Conservation (phyloP, 2,329 filamentous ascomycete species). For the Raffaelea albimanens region DNA sequence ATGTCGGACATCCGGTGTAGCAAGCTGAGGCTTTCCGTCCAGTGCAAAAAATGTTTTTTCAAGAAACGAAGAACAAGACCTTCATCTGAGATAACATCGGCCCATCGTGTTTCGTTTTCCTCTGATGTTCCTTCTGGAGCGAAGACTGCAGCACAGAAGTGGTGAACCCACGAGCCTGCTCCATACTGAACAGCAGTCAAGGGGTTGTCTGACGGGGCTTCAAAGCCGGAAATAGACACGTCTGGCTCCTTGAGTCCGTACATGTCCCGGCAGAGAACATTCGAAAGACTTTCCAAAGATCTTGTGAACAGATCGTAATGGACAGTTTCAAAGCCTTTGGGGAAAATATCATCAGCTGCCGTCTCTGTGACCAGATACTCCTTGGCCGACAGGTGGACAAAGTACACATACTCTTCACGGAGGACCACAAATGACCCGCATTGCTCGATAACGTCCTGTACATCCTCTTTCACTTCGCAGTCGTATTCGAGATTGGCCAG, state of each 20-base stretch:
- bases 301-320: slow-evolving; percentile 14
- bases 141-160: too few species aligned
- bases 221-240: too few species aligned
- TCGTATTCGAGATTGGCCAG: too few species aligned
- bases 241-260: too few species aligned
- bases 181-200: too few species aligned
- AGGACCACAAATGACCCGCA: slow-evolving; percentile 33
- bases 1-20: slow-evolving; percentile 17
- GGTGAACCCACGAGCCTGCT: too few species aligned
- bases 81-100: too few species aligned
- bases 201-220: too few species aligned
- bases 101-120: too few species aligned
- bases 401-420: slow-evolving; percentile 18
- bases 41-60: slow-evolving; percentile 26
- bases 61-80: slow-evolving; percentile 20
- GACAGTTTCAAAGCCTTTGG: slow-evolving; percentile 13
- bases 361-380: slow-evolving; percentile 23
- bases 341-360: slow-evolving; percentile 18
- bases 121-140: too few species aligned
- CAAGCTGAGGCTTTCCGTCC: slow-evolving; percentile 31
- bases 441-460: slow-evolving; percentile 19
- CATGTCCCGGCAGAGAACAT: too few species aligned
- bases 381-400: slow-evolving; percentile 33
- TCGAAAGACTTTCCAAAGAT: too few species aligned
- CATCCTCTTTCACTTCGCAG: background rate